A percentile compares a stretch with the other conserved stretches of the same genome.
Evolutionary conservation across 805 yeast species (phyloP).

Genomic region (Saccharomycopsis capsularis): DNA sequence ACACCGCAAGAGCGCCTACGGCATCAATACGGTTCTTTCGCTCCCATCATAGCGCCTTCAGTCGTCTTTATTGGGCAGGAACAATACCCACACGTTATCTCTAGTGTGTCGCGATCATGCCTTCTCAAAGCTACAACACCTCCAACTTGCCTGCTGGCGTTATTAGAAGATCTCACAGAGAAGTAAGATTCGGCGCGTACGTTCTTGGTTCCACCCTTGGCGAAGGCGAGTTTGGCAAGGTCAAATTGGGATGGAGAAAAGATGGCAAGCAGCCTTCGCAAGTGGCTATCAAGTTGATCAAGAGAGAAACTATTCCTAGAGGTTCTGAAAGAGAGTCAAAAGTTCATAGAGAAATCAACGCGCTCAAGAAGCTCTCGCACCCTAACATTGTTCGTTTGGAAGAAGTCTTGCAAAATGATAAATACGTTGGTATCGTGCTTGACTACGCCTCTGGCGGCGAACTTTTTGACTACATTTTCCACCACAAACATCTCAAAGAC

Average conservation of each 20-base stretch:
- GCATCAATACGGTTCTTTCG: too few relatives aligned
- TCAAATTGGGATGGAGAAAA: slow-evolving; percentile 91
- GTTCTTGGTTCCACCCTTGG: slow-evolving; percentile 90
- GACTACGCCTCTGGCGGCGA: slow-evolving; percentile 98
- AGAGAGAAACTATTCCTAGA: slow-evolving; percentile 80
- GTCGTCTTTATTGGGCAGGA: too few relatives aligned
- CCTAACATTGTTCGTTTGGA: slow-evolving; percentile 91
- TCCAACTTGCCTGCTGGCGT: slow-evolving; percentile 11
- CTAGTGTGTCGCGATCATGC: too few relatives aligned
- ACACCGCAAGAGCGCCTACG: too few relatives aligned
- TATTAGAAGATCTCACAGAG: slow-evolving; percentile 40
- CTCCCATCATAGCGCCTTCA: too few relatives aligned
- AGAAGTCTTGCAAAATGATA: slow-evolving; percentile 88
- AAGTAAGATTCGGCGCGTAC: slow-evolving; percentile 83
- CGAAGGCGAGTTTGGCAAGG: slow-evolving; percentile 98
- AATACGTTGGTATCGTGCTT: slow-evolving; percentile 91
- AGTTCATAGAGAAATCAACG: slow-evolving; percentile 88
- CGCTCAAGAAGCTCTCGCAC: slow-evolving; percentile 76
- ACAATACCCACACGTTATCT: too few relatives aligned
- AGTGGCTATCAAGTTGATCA: slow-evolving; percentile 88
- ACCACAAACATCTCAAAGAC: slow-evolving; percentile 82
- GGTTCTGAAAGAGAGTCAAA: slow-evolving; percentile 83
- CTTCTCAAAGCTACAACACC: slow-evolving; percentile 2
- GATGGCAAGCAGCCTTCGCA: slow-evolving; percentile 72
- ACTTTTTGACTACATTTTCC: slow-evolving; percentile 84